Conservation (phyloP, 106 monocot genomes). For the Dioscorea zingiberensis region DNA sequence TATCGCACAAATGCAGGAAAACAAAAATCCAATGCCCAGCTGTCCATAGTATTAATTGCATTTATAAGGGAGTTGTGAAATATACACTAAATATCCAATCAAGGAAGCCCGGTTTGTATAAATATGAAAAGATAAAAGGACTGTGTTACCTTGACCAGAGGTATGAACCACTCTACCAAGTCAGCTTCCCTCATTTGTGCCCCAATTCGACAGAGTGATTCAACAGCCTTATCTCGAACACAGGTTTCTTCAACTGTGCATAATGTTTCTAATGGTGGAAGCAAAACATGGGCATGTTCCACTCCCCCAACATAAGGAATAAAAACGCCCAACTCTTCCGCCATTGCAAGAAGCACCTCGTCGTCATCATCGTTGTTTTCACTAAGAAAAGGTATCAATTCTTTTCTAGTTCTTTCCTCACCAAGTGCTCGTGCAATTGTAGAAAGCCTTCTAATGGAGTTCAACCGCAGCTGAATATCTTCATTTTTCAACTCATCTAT, state of each 20-base stretch:
- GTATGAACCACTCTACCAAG: slow-evolving; percentile 71
- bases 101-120: not conserved
- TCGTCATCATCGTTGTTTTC: slow-evolving; percentile 98
- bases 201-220: slow-evolving; percentile 81
- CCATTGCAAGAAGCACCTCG: slow-evolving; percentile 97
- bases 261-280: slow-evolving; percentile 79
- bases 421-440: slow-evolving; percentile 93
- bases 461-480: slow-evolving; percentile 83
- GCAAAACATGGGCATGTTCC: slow-evolving; percentile 72
- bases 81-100: not conserved
- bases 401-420: slow-evolving; percentile 90
- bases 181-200: slow-evolving; percentile 88
- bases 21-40: not conserved
- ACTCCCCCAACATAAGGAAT: slow-evolving; percentile 94
- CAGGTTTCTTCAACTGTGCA: slow-evolving; percentile 94
- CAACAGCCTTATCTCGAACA: slow-evolving; percentile 89
- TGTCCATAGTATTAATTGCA: not conserved
- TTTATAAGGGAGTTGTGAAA: not conserved
- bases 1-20: not conserved
- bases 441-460: slow-evolving; percentile 84
- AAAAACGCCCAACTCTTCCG: slow-evolving; percentile 78
- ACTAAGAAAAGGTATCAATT: slow-evolving; percentile 87
- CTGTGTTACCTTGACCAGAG: slow-evolving; percentile 71
- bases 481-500: slow-evolving; percentile 96
- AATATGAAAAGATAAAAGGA: not conserved